Evolutionary conservation across 2,329 filamentous ascomycete genomes (phyloP).

Genomic region (Colletotrichum sp.): DNA sequence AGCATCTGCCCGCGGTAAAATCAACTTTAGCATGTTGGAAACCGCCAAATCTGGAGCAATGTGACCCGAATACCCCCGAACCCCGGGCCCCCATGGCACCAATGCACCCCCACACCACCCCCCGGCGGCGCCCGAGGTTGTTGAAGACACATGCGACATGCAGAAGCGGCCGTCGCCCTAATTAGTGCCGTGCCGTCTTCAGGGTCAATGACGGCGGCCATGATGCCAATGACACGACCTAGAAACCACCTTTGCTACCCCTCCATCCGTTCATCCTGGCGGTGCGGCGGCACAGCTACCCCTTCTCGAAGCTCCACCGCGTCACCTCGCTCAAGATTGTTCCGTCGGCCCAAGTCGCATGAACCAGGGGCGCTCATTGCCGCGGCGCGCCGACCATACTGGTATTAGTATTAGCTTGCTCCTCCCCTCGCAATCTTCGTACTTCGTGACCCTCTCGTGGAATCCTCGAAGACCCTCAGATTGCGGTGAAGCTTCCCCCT

Average conservation of each 20-base stretch:
- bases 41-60: slow-evolving; percentile 5
- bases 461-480: slow-evolving; percentile 1
- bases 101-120: neutral
- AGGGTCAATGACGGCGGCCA: slow-evolving; percentile 1
- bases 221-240: neutral
- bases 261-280: neutral
- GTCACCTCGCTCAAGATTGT: slow-evolving; percentile 18
- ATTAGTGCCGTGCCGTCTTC: slow-evolving; percentile 10
- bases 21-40: slow-evolving; percentile 3
- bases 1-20: neutral
- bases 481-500: slow-evolving; percentile 16
- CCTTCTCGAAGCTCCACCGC: slow-evolving; percentile 5
- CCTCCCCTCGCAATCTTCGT: neutral
- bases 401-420: slow-evolving; percentile 15
- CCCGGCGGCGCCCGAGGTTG: slow-evolving; percentile 7
- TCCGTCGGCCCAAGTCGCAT: slow-evolving; percentile 3
- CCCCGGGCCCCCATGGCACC: neutral
- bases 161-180: neutral
- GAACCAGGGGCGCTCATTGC: slow-evolving; percentile 12
- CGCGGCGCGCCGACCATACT: slow-evolving; percentile 8
- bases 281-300: neutral
- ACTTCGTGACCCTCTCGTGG: neutral
- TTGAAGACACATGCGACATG: slow-evolving; percentile 12
- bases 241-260: neutral
- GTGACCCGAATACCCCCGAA: slow-evolving; percentile 15